Conservation (phyloP, 75 land plant genomes). For the Isoetes taiwanensis region DNA sequence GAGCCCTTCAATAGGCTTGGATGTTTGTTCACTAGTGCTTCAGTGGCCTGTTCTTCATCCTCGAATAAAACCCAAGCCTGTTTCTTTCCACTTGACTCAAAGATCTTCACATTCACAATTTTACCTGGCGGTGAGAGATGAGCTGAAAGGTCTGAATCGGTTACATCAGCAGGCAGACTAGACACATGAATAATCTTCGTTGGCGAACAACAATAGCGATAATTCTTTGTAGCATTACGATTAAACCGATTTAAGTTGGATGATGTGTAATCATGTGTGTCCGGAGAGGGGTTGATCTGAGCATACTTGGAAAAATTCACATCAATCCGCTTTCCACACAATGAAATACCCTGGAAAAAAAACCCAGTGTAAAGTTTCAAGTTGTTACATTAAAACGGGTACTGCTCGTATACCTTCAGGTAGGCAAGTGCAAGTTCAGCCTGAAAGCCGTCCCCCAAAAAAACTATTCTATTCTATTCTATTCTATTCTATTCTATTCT, state of each 20-base stretch:
- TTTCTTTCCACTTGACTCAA: constrained; percentile 94
- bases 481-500: too few species aligned
- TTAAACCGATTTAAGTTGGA: constrained; percentile 92
- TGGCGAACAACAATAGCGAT: constrained; percentile 89
- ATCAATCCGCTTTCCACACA: constrained; percentile 84
- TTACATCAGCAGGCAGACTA: constrained; percentile 57
- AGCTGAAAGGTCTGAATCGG: constrained; percentile 59
- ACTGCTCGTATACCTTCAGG: constrained; percentile 45
- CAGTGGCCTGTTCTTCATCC: constrained; percentile 82
- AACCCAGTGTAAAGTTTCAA: too few species aligned
- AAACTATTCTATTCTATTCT: too few species aligned
- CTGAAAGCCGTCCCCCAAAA: constrained; percentile 96
- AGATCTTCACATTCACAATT: constrained; percentile 61
- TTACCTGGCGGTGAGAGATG: constrained; percentile 77
- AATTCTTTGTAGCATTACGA: constrained; percentile 78
- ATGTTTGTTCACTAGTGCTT: constrained; percentile 96
- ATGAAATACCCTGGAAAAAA: constrained; percentile 72
- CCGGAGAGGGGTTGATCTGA: constrained; percentile 66
- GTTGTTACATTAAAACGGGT: neutral
- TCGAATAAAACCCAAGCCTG: constrained; percentile 87
- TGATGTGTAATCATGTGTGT: constrained; percentile 73
- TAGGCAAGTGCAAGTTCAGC: constrained; percentile 94
- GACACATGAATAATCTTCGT: constrained; percentile 93
- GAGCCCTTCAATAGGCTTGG: constrained; percentile 53
- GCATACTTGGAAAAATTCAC: constrained; percentile 90